These are phyloP conservation scores for Evernia prunastri DNA, from an alignment of 495 filamentous ascomycete species.

Conservation along the genomic window DNA sequence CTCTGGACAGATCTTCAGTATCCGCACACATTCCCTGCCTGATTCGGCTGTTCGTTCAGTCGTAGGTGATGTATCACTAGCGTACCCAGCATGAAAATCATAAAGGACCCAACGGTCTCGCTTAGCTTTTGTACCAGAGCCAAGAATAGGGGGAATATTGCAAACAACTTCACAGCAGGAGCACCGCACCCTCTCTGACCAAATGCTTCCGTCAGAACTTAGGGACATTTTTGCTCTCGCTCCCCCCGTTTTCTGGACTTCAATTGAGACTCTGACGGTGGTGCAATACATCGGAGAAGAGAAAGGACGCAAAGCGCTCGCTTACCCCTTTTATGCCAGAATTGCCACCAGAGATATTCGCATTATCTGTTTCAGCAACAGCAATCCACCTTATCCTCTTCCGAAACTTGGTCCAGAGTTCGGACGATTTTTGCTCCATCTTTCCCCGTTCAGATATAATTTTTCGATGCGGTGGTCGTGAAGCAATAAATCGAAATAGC, in stretches of 20 bases:
- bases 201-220: not conserved
- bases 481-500: not conserved
- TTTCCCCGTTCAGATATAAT: not conserved
- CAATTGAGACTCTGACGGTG: not conserved
- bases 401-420: not conserved
- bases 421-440: not conserved
- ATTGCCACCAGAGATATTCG: not conserved
- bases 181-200: not conserved
- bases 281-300: not conserved
- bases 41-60: not conserved
- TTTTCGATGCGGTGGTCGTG: not conserved
- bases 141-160: not conserved
- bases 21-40: not conserved
- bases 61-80: slow-evolving; percentile 2
- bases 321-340: not conserved
- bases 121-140: not conserved
- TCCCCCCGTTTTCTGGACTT: not conserved
- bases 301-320: not conserved
- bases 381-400: not conserved
- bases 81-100: not conserved
- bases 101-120: not conserved
- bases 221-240: not conserved
- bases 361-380: not conserved
- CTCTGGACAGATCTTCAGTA: not conserved
- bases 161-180: not conserved